Conservation (phyloP, 345 rosid species). For the Mercurialis annua region DNA sequence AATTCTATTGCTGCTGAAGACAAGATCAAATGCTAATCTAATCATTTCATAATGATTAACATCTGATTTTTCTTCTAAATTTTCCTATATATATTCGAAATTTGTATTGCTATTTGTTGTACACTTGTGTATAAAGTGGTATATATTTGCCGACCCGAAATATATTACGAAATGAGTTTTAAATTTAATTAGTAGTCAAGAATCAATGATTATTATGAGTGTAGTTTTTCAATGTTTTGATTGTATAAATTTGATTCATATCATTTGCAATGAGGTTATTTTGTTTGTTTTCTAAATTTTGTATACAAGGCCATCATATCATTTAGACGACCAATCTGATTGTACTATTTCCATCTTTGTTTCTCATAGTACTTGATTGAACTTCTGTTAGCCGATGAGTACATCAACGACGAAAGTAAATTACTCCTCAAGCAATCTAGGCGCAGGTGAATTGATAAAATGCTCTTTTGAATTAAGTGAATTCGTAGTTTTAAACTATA, state of each 20-base stretch:
- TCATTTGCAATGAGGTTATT: not conserved
- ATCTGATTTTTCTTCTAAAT: not conserved
- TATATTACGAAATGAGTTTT: not conserved
- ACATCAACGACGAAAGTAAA: too few relatives aligned
- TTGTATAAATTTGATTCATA: too few relatives aligned
- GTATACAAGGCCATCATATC: not conserved
- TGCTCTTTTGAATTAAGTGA: not conserved
- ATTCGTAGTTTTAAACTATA: too few relatives aligned
- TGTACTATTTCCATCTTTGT: too few relatives aligned
- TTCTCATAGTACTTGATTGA: too few relatives aligned
- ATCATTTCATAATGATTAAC: too few relatives aligned
- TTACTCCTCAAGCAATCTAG: too few relatives aligned
- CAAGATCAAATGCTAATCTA: slow-evolving; percentile 26
- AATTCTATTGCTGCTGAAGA: slow-evolving; percentile 53
- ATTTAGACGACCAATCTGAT: not conserved
- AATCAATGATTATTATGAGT: not conserved
- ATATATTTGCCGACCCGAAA: not conserved
- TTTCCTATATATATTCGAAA: not conserved
- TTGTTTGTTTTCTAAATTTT: not conserved
- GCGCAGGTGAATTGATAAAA: too few relatives aligned
- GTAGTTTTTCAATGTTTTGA: too few relatives aligned
- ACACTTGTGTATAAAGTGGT: slow-evolving; percentile 13
- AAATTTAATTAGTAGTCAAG: not conserved
- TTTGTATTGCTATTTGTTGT: not conserved
- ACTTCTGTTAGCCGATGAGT: too few relatives aligned